Conservation (phyloP, 768 basidiomycete species). For the Boletus vermiculosoides region DNA sequence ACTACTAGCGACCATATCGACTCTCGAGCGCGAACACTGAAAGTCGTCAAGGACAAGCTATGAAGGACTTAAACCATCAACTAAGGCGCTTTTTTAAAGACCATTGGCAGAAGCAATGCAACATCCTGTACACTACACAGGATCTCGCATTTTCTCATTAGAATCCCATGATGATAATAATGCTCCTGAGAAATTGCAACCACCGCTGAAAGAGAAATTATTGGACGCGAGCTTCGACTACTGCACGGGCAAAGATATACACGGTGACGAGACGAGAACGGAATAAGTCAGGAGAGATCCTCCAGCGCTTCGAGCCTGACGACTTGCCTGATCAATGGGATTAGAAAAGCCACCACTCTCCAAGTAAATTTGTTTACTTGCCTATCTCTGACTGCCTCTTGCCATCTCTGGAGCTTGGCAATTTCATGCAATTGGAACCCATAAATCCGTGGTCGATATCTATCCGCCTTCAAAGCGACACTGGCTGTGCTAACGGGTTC, state of each 20-base stretch:
- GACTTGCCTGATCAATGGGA: conserved; percentile 41
- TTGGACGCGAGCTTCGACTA: conserved; percentile 6
- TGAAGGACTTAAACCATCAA: not conserved
- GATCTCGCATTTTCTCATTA: not conserved
- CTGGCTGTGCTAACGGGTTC: conserved; percentile 75
- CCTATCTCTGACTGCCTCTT: conserved; percentile 89
- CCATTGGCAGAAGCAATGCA: not conserved
- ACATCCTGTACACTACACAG: not conserved
- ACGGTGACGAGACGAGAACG: not conserved
- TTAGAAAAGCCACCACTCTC: conserved; percentile 4
- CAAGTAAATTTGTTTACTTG: conserved; percentile 26
- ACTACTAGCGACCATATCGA: conserved; percentile 2
- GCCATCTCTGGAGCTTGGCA: conserved; percentile 93
- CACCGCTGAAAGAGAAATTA: not conserved
- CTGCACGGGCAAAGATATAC: conserved; percentile 5
- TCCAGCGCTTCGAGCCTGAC: conserved; percentile 49
- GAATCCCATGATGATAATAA: not conserved
- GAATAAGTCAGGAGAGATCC: conserved; percentile 27
- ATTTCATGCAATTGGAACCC: conserved; percentile 96
- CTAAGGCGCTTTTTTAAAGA: not conserved
- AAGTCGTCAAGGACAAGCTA: not conserved
- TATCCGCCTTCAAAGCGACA: conserved; percentile 85
- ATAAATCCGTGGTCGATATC: conserved; percentile 92
- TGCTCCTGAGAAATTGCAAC: not conserved
- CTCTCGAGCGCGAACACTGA: not conserved